A percentile compares a stretch with the other conserved stretches of the same genome.
Evolutionary conservation across 1,139 yeast genomes (phyloP).

Genomic region (Kluyveromyces sp.): DNA sequence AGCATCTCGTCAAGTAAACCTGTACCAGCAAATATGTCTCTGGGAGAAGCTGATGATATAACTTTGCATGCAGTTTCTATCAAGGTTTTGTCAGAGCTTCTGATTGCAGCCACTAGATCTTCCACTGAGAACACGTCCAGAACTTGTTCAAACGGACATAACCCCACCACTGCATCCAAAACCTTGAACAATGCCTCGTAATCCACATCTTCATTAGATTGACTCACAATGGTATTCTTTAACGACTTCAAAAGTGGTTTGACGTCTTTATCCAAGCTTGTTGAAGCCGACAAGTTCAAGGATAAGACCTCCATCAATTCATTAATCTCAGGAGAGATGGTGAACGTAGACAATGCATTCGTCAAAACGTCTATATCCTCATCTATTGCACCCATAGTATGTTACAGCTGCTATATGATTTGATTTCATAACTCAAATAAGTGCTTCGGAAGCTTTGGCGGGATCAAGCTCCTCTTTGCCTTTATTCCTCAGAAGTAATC

Average conservation of each 20-base stretch:
- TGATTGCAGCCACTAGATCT: conserved; percentile 29
- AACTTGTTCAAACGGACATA: conserved; percentile 29
- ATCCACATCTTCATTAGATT: conserved; percentile 15
- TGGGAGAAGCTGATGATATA: conserved; percentile 30
- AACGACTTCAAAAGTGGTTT: conserved; percentile 16
- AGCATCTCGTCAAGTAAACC: conserved; percentile 26
- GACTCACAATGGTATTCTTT: conserved; percentile 14
- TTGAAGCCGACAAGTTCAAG: conserved; percentile 17
- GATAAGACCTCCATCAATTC: conserved; percentile 17
- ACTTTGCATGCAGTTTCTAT: conserved; percentile 30
- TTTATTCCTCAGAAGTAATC: too few species aligned
- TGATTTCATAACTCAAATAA: background rate
- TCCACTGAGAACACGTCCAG: conserved; percentile 25
- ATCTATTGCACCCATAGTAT: background rate
- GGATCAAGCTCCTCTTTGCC: too few species aligned
- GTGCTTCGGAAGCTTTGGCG: too few species aligned
- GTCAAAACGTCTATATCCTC: conserved; percentile 2
- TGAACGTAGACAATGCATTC: conserved; percentile 4
- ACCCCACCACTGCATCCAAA: conserved; percentile 22
- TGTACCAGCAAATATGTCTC: conserved; percentile 30
- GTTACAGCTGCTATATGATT: background rate
- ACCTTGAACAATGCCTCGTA: conserved; percentile 25
- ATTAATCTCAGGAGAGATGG: conserved; percentile 12
- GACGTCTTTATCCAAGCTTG: conserved; percentile 12
- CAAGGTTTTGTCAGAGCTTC: conserved; percentile 24